These are phyloP conservation scores for Picochlorum sp. DNA, from an alignment of 139 green algal genomes.

Conservation along the genomic window DNA sequence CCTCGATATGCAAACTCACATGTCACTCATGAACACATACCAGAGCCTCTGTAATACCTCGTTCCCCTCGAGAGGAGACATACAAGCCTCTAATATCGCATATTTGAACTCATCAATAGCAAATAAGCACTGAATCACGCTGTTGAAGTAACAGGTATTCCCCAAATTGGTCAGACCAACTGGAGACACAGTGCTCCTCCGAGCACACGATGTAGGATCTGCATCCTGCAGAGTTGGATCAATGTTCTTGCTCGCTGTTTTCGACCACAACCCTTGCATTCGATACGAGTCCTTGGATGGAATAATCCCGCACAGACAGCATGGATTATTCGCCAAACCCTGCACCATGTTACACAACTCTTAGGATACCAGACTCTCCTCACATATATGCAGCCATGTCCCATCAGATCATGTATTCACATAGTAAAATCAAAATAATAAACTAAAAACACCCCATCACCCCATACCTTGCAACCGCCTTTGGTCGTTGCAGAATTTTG, in stretches of 20 bases:
- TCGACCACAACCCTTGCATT: conserved; percentile 70
- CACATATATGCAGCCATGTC: too few species aligned
- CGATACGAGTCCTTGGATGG: conserved; percentile 36
- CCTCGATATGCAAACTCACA: not conserved
- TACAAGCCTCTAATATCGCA: conserved; percentile 37
- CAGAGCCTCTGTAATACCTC: conserved; percentile 24
- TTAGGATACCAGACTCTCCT: too few species aligned
- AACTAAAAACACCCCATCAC: too few species aligned
- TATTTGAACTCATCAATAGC: conserved; percentile 46
- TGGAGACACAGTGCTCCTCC: conserved; percentile 21
- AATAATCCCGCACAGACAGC: conserved; percentile 59
- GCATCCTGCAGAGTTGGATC: conserved; percentile 39
- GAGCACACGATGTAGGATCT: conserved; percentile 3
- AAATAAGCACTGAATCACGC: conserved; percentile 74
- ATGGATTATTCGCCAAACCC: conserved; percentile 49
- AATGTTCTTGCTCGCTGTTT: conserved; percentile 32
- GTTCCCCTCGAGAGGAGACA: conserved; percentile 8
- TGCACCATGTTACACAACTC: conserved; percentile 5
- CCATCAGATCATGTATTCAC: too few species aligned
- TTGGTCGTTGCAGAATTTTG: too few species aligned
- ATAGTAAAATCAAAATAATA: too few species aligned
- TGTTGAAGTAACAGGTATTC: conserved; percentile 85
- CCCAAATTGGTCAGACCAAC: conserved; percentile 73
- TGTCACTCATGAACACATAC: not conserved
- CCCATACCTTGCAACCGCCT: too few species aligned